A percentile compares a stretch with the other conserved stretches of the same genome.
phyloP scores from a whole-genome alignment of 495 filamentous ascomycete genomes.

The Hypoxylon perforatum region DNA sequence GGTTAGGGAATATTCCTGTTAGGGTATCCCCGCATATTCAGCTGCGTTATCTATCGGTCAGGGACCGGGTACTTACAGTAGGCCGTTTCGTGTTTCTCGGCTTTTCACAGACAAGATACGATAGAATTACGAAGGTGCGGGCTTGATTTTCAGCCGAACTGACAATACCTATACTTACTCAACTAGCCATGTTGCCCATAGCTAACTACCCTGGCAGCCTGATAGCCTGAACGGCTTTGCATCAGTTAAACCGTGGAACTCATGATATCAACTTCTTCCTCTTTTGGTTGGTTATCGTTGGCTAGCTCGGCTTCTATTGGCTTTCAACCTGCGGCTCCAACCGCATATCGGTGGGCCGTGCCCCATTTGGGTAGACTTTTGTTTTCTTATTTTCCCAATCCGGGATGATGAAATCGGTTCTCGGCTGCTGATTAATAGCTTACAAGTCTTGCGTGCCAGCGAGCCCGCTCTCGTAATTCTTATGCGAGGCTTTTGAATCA shows the following conservation, averaged over 20 bases:
- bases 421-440: slow-evolving; percentile 37
- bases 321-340: slow-evolving; percentile 20
- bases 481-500: slow-evolving; percentile 23
- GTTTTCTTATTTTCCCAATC: slow-evolving; percentile 14
- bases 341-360: slow-evolving; percentile 2
- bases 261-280: not conserved
- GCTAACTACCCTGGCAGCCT: no score
- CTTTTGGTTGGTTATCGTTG: no score
- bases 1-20: not conserved
- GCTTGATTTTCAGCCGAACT: no score
- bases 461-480: slow-evolving; percentile 37
- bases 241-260: not conserved
- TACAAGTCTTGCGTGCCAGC: slow-evolving; percentile 4
- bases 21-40: not conserved
- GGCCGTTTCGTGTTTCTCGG: not conserved
- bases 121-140: no score
- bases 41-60: no score
- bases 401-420: slow-evolving; percentile 12
- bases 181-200: no score
- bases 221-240: not conserved
- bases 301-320: not conserved
- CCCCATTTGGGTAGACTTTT: slow-evolving; percentile 10
- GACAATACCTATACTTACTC: no score
- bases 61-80: slow-evolving; percentile 16
- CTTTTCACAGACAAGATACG: not conserved